Percentiles rank a stretch among this genome's conserved stretches.
These are phyloP conservation scores for Colletotrichum gloeosporioides DNA, from an alignment of 2,329 filamentous ascomycete genomes.

Conservation along the genomic window DNA sequence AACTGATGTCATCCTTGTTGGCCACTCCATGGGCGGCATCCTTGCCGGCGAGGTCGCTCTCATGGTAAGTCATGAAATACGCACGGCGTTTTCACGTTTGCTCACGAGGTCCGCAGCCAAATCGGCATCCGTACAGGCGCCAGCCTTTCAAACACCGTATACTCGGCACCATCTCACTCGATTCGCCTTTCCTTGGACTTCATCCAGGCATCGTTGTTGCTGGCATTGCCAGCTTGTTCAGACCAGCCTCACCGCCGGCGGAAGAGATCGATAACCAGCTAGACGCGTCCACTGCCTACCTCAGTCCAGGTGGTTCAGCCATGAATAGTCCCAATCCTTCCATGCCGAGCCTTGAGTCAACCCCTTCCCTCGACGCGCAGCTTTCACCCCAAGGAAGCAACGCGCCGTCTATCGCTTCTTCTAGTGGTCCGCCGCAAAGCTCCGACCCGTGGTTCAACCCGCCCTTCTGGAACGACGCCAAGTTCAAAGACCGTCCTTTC, in stretches of 20 bases:
- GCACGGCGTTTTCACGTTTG: not conserved
- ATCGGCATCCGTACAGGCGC: conserved; percentile 33
- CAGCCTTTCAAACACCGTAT: conserved; percentile 73
- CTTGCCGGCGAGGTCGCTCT: conserved; percentile 81
- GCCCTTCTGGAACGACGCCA: conserved; percentile 76
- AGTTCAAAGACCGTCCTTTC: conserved; percentile 71
- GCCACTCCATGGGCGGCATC: conserved; percentile 90
- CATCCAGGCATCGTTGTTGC: conserved; percentile 88
- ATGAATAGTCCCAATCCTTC: conserved; percentile 28
- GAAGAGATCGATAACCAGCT: conserved; percentile 25
- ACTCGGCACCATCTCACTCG: conserved; percentile 80
- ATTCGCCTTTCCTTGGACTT: conserved; percentile 86
- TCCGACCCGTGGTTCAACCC: conserved; percentile 76
- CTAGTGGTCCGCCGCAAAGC: conserved; percentile 18
- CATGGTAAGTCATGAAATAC: conserved; percentile 45
- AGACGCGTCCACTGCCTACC: not conserved
- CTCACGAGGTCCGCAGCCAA: conserved; percentile 32
- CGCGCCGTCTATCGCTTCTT: conserved; percentile 8
- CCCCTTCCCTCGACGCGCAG: conserved; percentile 23
- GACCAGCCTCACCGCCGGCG: conserved; percentile 42
- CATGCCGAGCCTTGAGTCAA: conserved; percentile 26
- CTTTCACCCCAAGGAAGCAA: conserved; percentile 21
- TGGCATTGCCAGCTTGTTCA: conserved; percentile 80
- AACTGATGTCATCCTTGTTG: conserved; percentile 83
- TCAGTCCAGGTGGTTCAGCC: conserved; percentile 19